Conservation (phyloP, 352 stramenopile species). For the Phytopythium vexans region DNA sequence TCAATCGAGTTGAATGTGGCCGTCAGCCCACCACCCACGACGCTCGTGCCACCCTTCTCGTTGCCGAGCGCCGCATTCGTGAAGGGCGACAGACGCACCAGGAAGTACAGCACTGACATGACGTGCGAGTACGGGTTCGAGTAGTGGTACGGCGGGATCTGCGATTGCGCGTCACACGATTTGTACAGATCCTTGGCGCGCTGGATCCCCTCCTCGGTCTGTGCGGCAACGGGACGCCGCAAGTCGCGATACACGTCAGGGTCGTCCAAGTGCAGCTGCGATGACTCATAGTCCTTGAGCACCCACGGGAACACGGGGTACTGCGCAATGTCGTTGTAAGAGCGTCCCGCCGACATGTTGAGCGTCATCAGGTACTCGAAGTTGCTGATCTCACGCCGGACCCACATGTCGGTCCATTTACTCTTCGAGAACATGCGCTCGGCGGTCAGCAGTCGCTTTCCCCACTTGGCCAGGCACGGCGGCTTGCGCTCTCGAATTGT, state of each 20-base stretch:
- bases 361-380: slow-evolving; percentile 98
- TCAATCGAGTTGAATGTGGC: slow-evolving; percentile 60
- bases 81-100: slow-evolving; percentile 69
- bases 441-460: slow-evolving; percentile 63
- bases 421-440: slow-evolving; percentile 76
- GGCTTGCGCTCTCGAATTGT: slow-evolving; percentile 77
- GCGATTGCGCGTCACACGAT: slow-evolving; percentile 32
- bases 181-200: slow-evolving; percentile 46
- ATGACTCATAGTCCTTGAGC: slow-evolving; percentile 93
- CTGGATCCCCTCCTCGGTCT: slow-evolving; percentile 45
- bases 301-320: slow-evolving; percentile 99
- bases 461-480: slow-evolving; percentile 73
- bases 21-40: neutral
- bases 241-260: slow-evolving; percentile 94
- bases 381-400: slow-evolving; percentile 82
- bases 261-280: slow-evolving; percentile 93
- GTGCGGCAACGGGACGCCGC: slow-evolving; percentile 95
- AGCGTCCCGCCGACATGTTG: slow-evolving; percentile 94
- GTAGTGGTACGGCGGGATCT: slow-evolving; percentile 74
- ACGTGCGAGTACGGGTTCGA: slow-evolving; percentile 70
- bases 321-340: slow-evolving; percentile 97
- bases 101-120: slow-evolving; percentile 70
- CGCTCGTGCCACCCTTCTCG: slow-evolving; percentile 3
- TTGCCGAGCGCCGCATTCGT: slow-evolving; percentile 42
- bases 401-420: slow-evolving; percentile 88